Evolutionary conservation across 306 rosid species (phyloP).

Genomic region (Fagus crenata): DNA sequence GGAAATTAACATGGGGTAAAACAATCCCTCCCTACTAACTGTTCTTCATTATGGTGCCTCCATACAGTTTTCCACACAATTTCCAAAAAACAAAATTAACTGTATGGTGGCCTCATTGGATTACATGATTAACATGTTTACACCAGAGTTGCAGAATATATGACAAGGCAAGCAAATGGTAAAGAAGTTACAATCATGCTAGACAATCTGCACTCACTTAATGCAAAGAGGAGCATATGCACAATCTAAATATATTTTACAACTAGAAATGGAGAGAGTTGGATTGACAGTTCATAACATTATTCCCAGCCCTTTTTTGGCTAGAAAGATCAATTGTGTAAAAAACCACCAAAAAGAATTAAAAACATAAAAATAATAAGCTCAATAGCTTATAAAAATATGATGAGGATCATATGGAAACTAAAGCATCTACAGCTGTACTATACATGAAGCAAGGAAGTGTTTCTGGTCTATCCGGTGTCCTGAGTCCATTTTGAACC

Average conservation of each 20-base stretch:
- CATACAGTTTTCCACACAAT: background rate
- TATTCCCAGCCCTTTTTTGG: background rate
- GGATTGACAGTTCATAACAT: background rate
- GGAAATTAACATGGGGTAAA: background rate
- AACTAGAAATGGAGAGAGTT: background rate
- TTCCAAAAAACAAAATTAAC: background rate
- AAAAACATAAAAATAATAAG: background rate
- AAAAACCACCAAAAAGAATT: background rate
- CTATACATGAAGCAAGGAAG: background rate
- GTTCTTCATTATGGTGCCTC: background rate
- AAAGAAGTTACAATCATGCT: background rate
- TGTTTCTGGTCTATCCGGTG: background rate
- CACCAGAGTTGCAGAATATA: constrained; percentile 1
- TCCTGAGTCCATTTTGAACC: background rate
- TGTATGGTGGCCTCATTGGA: background rate
- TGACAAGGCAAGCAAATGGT: background rate
- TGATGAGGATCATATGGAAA: background rate
- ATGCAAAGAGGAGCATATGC: background rate
- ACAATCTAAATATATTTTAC: background rate
- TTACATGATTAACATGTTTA: background rate
- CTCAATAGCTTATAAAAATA: background rate
- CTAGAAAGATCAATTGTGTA: background rate
- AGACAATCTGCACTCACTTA: background rate
- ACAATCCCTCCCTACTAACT: background rate
- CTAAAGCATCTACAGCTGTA: background rate